phyloP scores from a whole-genome alignment of 768 basidiomycete genomes.

The Auricularia sp. region DNA sequence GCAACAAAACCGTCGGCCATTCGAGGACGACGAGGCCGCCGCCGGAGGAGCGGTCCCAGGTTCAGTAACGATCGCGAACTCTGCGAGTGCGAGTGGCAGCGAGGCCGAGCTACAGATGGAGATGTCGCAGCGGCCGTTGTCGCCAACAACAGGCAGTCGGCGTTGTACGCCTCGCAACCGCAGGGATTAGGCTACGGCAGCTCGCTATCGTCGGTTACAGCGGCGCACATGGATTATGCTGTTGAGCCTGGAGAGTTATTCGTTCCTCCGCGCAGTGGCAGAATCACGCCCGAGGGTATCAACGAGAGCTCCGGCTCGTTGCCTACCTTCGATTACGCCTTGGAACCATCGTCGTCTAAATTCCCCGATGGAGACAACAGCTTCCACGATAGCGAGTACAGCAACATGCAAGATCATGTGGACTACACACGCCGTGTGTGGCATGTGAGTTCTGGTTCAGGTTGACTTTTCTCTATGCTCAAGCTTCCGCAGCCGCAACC shows the following conservation, averaged over 20 bases:
- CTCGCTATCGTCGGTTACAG: neutral
- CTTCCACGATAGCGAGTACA: neutral
- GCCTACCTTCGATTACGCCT: neutral
- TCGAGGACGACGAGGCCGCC: neutral
- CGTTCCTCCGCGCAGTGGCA: neutral
- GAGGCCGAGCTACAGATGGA: neutral
- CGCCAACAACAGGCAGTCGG: neutral
- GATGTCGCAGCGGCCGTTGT: neutral
- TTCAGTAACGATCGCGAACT: neutral
- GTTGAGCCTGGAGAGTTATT: neutral
- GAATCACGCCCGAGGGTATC: neutral
- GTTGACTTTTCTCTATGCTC: neutral
- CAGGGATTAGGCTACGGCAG: neutral
- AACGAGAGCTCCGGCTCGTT: neutral
- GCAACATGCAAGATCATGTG: neutral
- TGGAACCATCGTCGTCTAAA: neutral
- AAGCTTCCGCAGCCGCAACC: neutral
- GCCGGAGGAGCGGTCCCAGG: neutral
- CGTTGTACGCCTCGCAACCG: neutral
- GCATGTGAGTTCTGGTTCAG: neutral
- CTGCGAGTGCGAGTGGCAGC: neutral
- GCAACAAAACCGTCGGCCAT: neutral
- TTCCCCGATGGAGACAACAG: neutral
- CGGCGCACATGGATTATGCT: neutral
- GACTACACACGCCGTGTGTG: neutral